Conservation (phyloP, 2,329 filamentous ascomycete genomes). For the Colletotrichum melonis region DNA sequence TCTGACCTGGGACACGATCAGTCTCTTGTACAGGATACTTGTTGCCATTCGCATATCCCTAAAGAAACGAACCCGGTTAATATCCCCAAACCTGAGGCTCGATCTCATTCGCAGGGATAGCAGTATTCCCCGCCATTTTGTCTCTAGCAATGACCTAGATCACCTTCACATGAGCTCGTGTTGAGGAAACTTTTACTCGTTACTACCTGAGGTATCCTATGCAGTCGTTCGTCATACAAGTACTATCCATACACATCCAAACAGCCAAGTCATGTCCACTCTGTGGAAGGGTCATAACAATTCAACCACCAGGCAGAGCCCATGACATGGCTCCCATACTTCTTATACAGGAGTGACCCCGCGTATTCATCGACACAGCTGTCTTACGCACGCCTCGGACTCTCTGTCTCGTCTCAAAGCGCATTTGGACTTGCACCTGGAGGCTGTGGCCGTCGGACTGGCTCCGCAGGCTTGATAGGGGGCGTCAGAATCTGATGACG, state of each 20-base stretch:
- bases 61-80: not conserved
- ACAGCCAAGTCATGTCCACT: no score
- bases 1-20: not conserved
- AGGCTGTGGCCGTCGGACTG: conserved; percentile 21
- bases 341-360: not conserved
- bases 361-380: not conserved
- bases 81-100: not conserved
- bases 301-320: not conserved
- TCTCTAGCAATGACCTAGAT: not conserved
- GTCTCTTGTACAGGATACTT: not conserved
- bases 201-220: conserved; percentile 1
- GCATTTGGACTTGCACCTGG: conserved; percentile 8
- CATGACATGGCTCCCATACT: not conserved
- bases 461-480: conserved; percentile 65
- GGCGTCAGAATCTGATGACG: conserved; percentile 69
- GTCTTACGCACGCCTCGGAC: not conserved
- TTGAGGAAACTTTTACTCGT: conserved; percentile 12
- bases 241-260: not conserved
- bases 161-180: not conserved
- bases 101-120: not conserved
- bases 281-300: not conserved
- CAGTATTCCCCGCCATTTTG: not conserved
- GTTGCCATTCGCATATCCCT: no score
- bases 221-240: not conserved
- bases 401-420: not conserved